phyloP scores from a whole-genome alignment of 2,329 filamentous ascomycete genomes.

The Clonostachys byssicola region DNA sequence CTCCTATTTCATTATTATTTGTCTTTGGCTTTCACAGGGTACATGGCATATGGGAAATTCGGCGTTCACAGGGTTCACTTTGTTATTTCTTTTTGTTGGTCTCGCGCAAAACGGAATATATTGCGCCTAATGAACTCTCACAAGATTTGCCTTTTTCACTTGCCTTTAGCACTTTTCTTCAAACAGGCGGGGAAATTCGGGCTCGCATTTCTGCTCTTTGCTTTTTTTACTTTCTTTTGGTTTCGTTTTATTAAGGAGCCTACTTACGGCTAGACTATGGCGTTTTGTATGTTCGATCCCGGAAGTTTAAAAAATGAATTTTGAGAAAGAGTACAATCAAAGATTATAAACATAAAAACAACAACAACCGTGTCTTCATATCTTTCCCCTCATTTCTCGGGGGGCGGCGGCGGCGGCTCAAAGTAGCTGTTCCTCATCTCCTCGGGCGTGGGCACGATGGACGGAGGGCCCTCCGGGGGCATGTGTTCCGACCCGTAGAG shows the following conservation, averaged over 20 bases:
- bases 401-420: too few relatives aligned
- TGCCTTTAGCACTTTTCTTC: neutral
- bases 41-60: neutral
- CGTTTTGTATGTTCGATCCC: neutral
- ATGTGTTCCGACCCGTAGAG: constrained; percentile 29
- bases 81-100: neutral
- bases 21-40: neutral
- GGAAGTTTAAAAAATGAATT: neutral
- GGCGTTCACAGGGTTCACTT: neutral
- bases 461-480: constrained; percentile 1
- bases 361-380: too few relatives aligned
- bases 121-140: too few relatives aligned
- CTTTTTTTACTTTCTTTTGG: constrained; percentile 3
- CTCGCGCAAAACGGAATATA: neutral
- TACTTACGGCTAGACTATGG: too few relatives aligned
- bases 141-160: neutral
- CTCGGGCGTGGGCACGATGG: constrained; percentile 2
- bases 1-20: neutral
- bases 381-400: too few relatives aligned
- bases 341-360: too few relatives aligned
- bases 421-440: neutral
- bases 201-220: neutral
- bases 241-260: constrained; percentile 4
- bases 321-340: too few relatives aligned
- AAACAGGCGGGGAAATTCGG: neutral